Evolutionary conservation across 139 green algal genomes (phyloP), one percentile per base, ranked within the genome.

Genomic region (Eudorina sp.): DNA sequence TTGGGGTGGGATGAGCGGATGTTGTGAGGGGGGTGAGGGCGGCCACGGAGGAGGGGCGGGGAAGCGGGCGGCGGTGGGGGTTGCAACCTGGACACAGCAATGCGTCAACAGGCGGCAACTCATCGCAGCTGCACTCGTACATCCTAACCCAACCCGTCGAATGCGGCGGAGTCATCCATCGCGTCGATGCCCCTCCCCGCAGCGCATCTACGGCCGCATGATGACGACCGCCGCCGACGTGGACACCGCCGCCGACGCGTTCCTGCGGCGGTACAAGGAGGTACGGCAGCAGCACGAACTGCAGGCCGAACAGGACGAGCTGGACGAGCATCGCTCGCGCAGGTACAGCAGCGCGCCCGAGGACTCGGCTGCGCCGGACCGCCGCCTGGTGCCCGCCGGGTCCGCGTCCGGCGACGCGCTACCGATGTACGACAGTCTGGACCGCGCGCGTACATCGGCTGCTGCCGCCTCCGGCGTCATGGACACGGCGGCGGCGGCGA

Each of bases 191-290:
- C 5, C 36, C 25, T 43, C 41, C 34, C 11, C 25, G 40, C 79
- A 91, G 88, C 79, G 88, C 6, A 88, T 92, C 31, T 95, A 93
- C 84, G 91, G 92, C 81, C 53, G 75, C 46, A 94, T 90, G 81
- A 90, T 94, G 58, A 76, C 84, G 34, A 85, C 66, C n/a, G 48
- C 66, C 19, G 55, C 75, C 0, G 89, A 95, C 45, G 69, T 95
- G 34, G 55, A 89, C 14, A 27, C 53, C 1, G 89, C 92, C n/a
- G 77, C 90, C 31, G 72, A 70, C 27, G 53, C 38, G n/a, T 95
- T 91, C 86, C 75, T 90, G 14, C 36, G 23, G 2, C 45, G 70
- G 36, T 94, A 92, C 43, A 79, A 79, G 70, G 70, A 79, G 16
- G 16, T 53, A 40, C 70, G 41, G 4, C 70, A 79, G 43, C 19